phyloP scores from a whole-genome alignment of 495 filamentous ascomycete genomes.

The Podospora australis region DNA sequence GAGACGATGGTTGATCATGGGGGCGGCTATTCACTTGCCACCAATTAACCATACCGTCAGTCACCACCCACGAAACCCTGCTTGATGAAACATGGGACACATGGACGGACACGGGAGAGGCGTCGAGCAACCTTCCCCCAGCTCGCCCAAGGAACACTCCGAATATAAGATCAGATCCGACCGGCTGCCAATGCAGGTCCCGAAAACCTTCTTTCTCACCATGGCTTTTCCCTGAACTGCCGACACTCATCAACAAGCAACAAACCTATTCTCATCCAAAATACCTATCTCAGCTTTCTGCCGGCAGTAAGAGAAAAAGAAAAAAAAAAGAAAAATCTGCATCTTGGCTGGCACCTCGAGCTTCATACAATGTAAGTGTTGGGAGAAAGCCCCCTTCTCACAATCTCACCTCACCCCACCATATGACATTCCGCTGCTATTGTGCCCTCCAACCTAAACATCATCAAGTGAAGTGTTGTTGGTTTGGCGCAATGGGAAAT shows the following conservation, averaged over 20 bases:
- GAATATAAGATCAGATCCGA: slow-evolving; percentile 24
- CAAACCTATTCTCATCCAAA: too few species aligned
- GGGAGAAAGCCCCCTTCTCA: too few species aligned
- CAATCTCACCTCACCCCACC: too few species aligned
- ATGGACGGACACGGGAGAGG: slow-evolving; percentile 15
- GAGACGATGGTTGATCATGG: slow-evolving; percentile 1
- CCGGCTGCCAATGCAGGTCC: slow-evolving; percentile 14
- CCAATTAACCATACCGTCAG: slow-evolving; percentile 11
- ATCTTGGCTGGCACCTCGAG: not conserved
- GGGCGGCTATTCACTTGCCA: slow-evolving; percentile 26
- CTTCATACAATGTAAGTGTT: not conserved
- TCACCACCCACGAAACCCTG: slow-evolving; percentile 9
- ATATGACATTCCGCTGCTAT: too few species aligned
- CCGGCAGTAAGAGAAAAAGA: not conserved
- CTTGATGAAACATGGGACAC: slow-evolving; percentile 14
- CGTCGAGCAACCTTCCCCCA: slow-evolving; percentile 5
- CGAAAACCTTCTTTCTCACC: slow-evolving; percentile 6
- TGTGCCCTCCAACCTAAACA: too few species aligned
- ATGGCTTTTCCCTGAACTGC: too few species aligned
- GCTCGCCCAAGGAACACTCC: too few species aligned
- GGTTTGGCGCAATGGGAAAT: too few species aligned
- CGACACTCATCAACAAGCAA: too few species aligned
- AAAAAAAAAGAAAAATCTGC: not conserved
- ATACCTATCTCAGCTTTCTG: too few species aligned
- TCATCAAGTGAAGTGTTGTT: too few species aligned